Evolutionary conservation across 2,329 filamentous ascomycete species (phyloP).

Genomic region (Metarhizium humberi): DNA sequence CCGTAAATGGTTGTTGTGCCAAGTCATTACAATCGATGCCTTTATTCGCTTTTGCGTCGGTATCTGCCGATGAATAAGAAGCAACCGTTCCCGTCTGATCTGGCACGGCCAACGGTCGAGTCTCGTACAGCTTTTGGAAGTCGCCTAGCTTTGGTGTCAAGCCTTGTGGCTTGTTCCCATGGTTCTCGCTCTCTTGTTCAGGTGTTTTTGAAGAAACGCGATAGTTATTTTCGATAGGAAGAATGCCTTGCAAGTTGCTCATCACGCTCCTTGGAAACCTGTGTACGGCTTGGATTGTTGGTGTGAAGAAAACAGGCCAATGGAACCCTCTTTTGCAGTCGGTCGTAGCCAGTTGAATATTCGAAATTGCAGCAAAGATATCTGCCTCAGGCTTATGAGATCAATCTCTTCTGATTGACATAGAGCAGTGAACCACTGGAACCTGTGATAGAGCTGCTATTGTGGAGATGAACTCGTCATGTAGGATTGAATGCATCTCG

Average conservation of each 20-base stretch:
- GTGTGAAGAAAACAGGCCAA: neutral
- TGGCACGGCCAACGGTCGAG: neutral
- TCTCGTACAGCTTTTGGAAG: constrained; percentile 2
- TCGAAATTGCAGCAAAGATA: neutral
- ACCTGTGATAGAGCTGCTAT: neutral
- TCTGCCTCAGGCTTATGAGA: neutral
- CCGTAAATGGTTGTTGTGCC: neutral
- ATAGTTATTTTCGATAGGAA: neutral
- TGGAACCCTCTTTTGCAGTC: neutral
- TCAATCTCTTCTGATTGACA: neutral
- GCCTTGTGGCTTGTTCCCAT: neutral
- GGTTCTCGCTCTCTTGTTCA: neutral
- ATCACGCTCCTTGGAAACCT: neutral
- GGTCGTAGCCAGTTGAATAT: no score
- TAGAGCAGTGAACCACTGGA: neutral
- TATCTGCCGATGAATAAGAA: neutral
- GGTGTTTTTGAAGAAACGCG: neutral
- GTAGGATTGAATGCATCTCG: neutral
- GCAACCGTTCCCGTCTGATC: neutral
- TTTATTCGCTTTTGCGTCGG: neutral
- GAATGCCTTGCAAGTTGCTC: neutral
- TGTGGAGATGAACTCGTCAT: neutral
- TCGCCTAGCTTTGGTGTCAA: constrained; percentile 6
- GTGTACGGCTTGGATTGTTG: neutral
- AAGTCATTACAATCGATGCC: neutral